Conservation (phyloP, 75 land plant species). For the Pinus taeda region DNA sequence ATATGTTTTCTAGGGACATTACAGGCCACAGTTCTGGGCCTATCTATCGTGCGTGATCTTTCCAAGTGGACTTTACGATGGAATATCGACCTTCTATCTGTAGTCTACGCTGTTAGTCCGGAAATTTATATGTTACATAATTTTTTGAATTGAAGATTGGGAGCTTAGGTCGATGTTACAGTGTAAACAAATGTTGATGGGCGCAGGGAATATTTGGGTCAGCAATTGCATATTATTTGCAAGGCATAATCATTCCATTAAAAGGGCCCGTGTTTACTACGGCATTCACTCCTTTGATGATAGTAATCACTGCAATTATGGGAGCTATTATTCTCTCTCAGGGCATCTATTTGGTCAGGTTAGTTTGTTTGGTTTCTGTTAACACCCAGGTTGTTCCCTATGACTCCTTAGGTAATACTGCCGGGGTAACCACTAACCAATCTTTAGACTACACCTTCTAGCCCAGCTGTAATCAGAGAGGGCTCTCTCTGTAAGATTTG, state of each 20-base stretch:
- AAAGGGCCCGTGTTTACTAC: constrained; percentile 67
- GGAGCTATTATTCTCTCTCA: constrained; percentile 58
- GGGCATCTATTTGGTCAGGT: constrained; percentile 59
- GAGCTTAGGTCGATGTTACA: background rate
- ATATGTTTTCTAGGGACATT: constrained; percentile 53
- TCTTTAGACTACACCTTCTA: too few species aligned
- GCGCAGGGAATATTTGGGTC: constrained; percentile 62
- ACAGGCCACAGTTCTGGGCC: constrained; percentile 45
- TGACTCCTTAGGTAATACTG: too few species aligned
- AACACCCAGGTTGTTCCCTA: too few species aligned
- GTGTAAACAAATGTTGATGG: background rate
- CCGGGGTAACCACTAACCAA: too few species aligned
- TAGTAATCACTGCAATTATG: constrained; percentile 68
- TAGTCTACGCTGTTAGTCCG: constrained; percentile 42
- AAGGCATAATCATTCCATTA: constrained; percentile 48
- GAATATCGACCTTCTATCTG: constrained; percentile 56
- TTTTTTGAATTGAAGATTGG: too few species aligned
- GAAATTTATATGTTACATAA: too few species aligned
- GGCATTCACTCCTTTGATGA: constrained; percentile 65
- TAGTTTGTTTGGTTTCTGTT: too few species aligned
- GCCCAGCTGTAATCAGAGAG: too few species aligned
- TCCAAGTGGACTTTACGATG: constrained; percentile 47
- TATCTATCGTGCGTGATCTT: constrained; percentile 35
- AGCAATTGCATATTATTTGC: constrained; percentile 59
- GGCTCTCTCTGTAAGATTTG: too few species aligned